phyloP scores from a whole-genome alignment of 805 yeast species.

The Isabelozyma heimii region DNA sequence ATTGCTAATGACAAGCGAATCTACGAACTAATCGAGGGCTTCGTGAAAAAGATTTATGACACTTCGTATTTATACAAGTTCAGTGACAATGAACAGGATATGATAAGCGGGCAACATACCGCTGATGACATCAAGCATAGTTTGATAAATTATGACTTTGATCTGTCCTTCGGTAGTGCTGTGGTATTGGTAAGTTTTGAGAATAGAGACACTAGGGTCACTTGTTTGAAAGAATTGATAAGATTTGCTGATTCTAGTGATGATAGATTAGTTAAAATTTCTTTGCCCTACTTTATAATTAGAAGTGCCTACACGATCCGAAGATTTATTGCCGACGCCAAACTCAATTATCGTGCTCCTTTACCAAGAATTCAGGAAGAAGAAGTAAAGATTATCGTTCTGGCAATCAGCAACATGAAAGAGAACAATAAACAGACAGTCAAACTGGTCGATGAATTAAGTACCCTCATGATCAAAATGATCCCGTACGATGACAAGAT shows the following conservation, averaged over 20 bases:
- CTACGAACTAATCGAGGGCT: conserved; percentile 32
- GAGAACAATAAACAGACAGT: not conserved
- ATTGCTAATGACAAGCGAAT: conserved; percentile 12
- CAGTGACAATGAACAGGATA: conserved; percentile 48
- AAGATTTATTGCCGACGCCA: conserved; percentile 62
- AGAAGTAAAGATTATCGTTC: conserved; percentile 53
- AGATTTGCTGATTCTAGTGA: conserved; percentile 25
- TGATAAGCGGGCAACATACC: conserved; percentile 14
- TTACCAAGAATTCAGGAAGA: conserved; percentile 60
- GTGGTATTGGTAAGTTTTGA: conserved; percentile 42
- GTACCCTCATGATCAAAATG: not conserved
- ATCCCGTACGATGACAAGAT: not conserved
- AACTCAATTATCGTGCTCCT: conserved; percentile 60
- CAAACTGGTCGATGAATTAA: not conserved
- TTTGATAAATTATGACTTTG: conserved; percentile 42
- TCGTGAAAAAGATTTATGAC: conserved; percentile 51
- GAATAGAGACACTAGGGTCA: conserved; percentile 48
- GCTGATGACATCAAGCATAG: conserved; percentile 35
- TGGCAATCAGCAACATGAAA: conserved; percentile 15
- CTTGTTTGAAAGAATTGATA: conserved; percentile 54
- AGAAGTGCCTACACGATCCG: conserved; percentile 61
- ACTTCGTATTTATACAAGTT: conserved; percentile 58
- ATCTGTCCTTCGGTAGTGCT: conserved; percentile 63
- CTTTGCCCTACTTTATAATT: conserved; percentile 43
- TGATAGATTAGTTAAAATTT: conserved; percentile 1